A percentile compares a stretch with the other conserved stretches of the same genome.
Evolutionary conservation across 768 basidiomycete genomes (phyloP).

Genomic region (Lyophyllum shimeji): DNA sequence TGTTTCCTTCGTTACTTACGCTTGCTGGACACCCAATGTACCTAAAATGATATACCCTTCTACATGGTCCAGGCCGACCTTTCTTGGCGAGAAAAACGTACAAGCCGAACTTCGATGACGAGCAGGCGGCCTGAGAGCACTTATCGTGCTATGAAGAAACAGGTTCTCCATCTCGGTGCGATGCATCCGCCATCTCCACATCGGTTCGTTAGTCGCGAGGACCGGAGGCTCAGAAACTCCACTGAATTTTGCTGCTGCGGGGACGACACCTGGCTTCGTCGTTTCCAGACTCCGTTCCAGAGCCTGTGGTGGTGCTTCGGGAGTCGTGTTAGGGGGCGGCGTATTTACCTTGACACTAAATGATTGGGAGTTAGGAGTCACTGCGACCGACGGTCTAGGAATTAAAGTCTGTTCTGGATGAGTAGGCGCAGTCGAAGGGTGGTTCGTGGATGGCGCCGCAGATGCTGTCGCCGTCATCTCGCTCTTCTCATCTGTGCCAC

Average conservation of each 20-base stretch:
- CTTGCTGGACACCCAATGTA: conserved; percentile 21
- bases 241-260: background rate
- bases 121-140: background rate
- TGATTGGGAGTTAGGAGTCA: conserved; percentile 9
- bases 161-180: conserved; percentile 1
- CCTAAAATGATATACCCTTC: conserved; percentile 15
- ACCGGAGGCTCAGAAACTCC: conserved; percentile 3
- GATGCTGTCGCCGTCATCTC: conserved; percentile 10
- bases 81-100: conserved; percentile 3
- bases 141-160: conserved; percentile 9
- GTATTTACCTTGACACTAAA: conserved; percentile 1
- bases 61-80: conserved; percentile 5
- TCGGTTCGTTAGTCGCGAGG: conserved; percentile 13
- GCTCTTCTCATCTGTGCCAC: conserved; percentile 14
- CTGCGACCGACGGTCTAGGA: conserved; percentile 8
- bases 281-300: conserved; percentile 13
- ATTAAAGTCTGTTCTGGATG: conserved; percentile 3
- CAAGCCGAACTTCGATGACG: background rate
- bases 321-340: conserved; percentile 15
- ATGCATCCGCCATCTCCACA: conserved; percentile 19
- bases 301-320: conserved; percentile 5
- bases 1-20: conserved; percentile 25
- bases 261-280: conserved; percentile 8
- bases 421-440: conserved; percentile 2
- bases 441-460: conserved; percentile 12